Evolutionary conservation across 495 filamentous ascomycete genomes (phyloP).

Genomic region (Trichoderma parareesei): DNA sequence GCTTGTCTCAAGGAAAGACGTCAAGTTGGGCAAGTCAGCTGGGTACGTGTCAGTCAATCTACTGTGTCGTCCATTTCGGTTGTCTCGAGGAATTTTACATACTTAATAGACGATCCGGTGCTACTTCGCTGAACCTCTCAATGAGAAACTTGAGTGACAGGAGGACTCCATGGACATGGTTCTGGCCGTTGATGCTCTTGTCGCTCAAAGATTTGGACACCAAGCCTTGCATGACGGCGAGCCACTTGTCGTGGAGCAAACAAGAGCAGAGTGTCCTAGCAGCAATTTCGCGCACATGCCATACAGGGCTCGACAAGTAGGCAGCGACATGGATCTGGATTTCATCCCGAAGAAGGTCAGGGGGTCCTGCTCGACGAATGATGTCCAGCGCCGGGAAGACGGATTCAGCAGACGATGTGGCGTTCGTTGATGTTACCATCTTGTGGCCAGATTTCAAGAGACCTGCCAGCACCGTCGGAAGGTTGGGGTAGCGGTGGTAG

Average conservation of each 20-base stretch:
- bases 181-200: constrained; percentile 22
- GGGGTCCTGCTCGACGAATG: constrained; percentile 55
- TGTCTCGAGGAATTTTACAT: constrained; percentile 3
- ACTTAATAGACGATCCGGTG: constrained; percentile 27
- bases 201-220: constrained; percentile 23
- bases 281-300: constrained; percentile 87
- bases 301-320: constrained; percentile 65
- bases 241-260: constrained; percentile 43
- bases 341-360: constrained; percentile 33
- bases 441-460: constrained; percentile 48
- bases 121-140: constrained; percentile 37
- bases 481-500: constrained; percentile 63
- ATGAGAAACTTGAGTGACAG: constrained; percentile 46
- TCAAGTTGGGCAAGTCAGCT: not conserved
- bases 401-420: constrained; percentile 49
- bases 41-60: not conserved
- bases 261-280: constrained; percentile 71
- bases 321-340: constrained; percentile 41
- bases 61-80: not conserved
- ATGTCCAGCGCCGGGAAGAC: constrained; percentile 87
- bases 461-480: constrained; percentile 58
- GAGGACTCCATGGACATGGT: constrained; percentile 62
- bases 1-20: constrained; percentile 7
- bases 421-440: constrained; percentile 27
- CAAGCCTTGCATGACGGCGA: constrained; percentile 39